A percentile compares a stretch with the other conserved stretches of the same genome.
phyloP scores from a whole-genome alignment of 2,329 filamentous ascomycete genomes.

The Penicillium sp. region DNA sequence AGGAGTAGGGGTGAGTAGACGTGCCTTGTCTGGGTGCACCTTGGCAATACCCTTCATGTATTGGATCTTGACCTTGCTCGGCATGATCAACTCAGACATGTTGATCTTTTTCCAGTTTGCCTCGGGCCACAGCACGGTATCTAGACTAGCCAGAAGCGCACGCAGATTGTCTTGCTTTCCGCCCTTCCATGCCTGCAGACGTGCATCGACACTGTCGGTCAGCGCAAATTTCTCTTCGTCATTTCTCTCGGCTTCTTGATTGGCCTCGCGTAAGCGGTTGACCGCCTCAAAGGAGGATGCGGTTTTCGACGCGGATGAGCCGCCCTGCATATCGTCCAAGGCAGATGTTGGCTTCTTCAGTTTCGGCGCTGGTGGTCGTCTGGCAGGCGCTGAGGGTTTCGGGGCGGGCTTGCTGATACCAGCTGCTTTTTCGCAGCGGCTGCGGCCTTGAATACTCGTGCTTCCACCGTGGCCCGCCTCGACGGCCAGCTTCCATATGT shows the following conservation, averaged over 20 bases:
- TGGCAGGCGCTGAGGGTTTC: constrained; percentile 52
- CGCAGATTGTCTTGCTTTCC: constrained; percentile 93
- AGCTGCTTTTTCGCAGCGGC: constrained; percentile 86
- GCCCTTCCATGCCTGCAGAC: constrained; percentile 79
- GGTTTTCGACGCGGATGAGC: constrained; percentile 45
- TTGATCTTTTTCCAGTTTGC: constrained; percentile 97
- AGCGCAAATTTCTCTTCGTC: constrained; percentile 94
- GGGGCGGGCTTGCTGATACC: constrained; percentile 63
- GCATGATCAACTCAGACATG: constrained; percentile 88
- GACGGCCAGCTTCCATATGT: constrained; percentile 81
- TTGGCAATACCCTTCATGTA: constrained; percentile 99
- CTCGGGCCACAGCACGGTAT: constrained; percentile 86
- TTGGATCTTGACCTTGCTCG: constrained; percentile 92
- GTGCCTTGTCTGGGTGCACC: constrained; percentile 97
- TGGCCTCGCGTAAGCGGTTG: constrained; percentile 78
- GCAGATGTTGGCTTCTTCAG: constrained; percentile 42
- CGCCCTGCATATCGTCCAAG: constrained; percentile 37
- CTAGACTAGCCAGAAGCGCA: constrained; percentile 83
- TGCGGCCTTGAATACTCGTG: constrained; percentile 81
- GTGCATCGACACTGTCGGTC: constrained; percentile 81
- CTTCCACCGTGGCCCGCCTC: constrained; percentile 85
- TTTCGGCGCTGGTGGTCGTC: constrained; percentile 52
- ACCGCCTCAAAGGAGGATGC: constrained; percentile 73
- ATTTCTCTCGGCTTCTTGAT: constrained; percentile 80
- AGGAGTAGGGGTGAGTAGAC: constrained; percentile 30